Base-by-base conservation (phyloP, 1,284 basidiomycete genomes). In the Testicularia cyperi region DNA sequence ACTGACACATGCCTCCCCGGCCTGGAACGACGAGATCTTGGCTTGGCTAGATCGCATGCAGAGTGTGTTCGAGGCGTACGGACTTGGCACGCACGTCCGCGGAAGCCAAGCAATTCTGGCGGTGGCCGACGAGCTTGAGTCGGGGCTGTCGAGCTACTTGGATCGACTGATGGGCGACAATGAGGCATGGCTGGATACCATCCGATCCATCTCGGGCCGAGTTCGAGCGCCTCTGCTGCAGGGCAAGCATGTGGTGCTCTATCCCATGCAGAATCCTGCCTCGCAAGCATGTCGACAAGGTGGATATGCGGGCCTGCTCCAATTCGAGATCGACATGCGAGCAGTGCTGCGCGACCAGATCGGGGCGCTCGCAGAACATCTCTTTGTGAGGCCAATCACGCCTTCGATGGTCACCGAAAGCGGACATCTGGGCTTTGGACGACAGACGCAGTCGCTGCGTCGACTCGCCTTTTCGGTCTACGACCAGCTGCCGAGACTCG, bases 181-280 rank as follows among this genome's bases (percentile, higher is more conserved):
- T 23, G 61, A 64, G 22, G 31, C 51, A 18, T 64, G 61, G 61
- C 34, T 58, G 16, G 61, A 64, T 20, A 64, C 61, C 19, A 34
- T 64, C 24, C 47, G 61, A 2, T 58, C 54, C 9, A 53, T 64
- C 18, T 27, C 54, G n/a, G 39, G 44, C 24, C 61, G 55, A 8
- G 32, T 65, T 0, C 40, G 45, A 35, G 10, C 30, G n/a, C 44
- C 40, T 27, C 35, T 57, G 31, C 33, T 56, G 21, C 43, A 65
- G 35, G 58, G 49, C 4, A 58, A 57, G 44, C 58, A 65, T 29
- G 63, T 63, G 26, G 63, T 65, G 19, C 41, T 65, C 30, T 65
- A 65, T 30, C 41, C 53, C 12, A 29, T 65, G 44, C 58, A 65
- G 47, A 37, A 44, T 12, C 31, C 40, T 21, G 25, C 33, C 18